A percentile compares a stretch with the other conserved stretches of the same genome.
Evolutionary conservation across 2,329 filamentous ascomycete species (phyloP).

Genomic region (Arthroderma sp.): DNA sequence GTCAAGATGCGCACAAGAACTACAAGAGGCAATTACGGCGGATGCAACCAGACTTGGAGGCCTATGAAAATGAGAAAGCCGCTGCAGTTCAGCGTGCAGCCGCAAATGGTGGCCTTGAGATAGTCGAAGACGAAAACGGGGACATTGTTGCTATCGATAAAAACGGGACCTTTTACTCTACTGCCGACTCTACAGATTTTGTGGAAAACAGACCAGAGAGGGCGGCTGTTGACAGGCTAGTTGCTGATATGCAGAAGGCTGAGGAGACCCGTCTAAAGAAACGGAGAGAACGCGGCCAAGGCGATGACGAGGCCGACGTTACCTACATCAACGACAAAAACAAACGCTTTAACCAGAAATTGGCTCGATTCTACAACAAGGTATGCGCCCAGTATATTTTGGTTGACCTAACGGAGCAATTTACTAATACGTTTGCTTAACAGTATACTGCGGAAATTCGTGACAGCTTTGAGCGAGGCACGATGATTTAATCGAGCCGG

Average conservation of each 20-base stretch:
- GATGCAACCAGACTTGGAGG: constrained; percentile 62
- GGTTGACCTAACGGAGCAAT: background rate
- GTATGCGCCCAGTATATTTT: constrained; percentile 25
- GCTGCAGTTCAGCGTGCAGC: constrained; percentile 75
- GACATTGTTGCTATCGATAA: constrained; percentile 90
- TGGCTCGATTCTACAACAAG: constrained; percentile 93
- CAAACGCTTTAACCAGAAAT: constrained; percentile 98
- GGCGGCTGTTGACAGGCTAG: constrained; percentile 74
- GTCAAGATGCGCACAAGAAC: constrained; percentile 74
- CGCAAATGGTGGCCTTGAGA: constrained; percentile 70
- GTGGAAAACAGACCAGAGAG: constrained; percentile 77
- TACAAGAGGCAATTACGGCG: constrained; percentile 84
- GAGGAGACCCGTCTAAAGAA: constrained; percentile 82
- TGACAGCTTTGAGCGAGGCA: constrained; percentile 94
- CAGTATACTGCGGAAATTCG: constrained; percentile 88
- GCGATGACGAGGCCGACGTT: constrained; percentile 78
- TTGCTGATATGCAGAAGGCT: constrained; percentile 73
- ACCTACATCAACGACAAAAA: constrained; percentile 99
- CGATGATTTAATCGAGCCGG: constrained; percentile 59
- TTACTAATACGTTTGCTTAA: constrained; percentile 7
- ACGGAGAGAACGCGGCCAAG: constrained; percentile 64
- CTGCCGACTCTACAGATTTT: constrained; percentile 69
- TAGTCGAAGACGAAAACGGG: constrained; percentile 89
- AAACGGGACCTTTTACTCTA: constrained; percentile 82
- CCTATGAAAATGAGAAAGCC: constrained; percentile 79